phyloP scores from a whole-genome alignment of 345 rosid genomes.

The Eutrema japonicum region DNA sequence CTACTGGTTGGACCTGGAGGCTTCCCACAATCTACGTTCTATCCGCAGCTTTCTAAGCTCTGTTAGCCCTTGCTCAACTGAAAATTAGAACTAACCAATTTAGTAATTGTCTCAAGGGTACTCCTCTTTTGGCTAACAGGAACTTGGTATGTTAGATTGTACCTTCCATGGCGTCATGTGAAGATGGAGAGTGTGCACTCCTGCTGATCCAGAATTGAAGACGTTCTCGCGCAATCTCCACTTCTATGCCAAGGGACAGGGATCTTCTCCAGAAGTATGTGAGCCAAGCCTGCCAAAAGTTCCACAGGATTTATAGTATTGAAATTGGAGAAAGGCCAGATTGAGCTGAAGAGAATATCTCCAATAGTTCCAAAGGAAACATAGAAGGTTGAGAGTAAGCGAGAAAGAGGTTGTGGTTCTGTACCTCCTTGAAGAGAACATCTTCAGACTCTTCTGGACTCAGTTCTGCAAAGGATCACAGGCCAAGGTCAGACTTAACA shows the following conservation, averaged over 20 bases:
- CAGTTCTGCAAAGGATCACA: slow-evolving; percentile 59
- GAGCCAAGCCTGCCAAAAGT: slow-evolving; percentile 83
- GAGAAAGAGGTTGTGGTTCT: slow-evolving; percentile 21
- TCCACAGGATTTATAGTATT: slow-evolving; percentile 21
- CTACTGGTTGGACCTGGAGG: slow-evolving; percentile 55
- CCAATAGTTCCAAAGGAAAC: slow-evolving; percentile 19
- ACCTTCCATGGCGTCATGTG: slow-evolving; percentile 92
- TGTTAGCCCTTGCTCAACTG: slow-evolving; percentile 86
- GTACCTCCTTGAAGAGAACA: slow-evolving; percentile 97
- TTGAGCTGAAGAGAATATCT: background rate
- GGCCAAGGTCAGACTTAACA: slow-evolving; percentile 8
- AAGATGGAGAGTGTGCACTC: slow-evolving; percentile 77
- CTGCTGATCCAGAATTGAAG: slow-evolving; percentile 86
- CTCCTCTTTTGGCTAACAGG: slow-evolving; percentile 10
- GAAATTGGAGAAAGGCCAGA: slow-evolving; percentile 16
- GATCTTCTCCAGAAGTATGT: slow-evolving; percentile 99
- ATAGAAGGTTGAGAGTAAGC: slow-evolving; percentile 13
- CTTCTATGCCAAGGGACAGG: slow-evolving; percentile 74
- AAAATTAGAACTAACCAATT: slow-evolving; percentile 28
- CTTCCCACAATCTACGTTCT: slow-evolving; percentile 93
- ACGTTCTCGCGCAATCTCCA: slow-evolving; percentile 72
- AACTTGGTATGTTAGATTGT: slow-evolving; percentile 33
- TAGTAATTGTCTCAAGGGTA: background rate
- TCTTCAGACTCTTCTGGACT: slow-evolving; percentile 98
- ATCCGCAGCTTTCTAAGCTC: slow-evolving; percentile 87